These are phyloP conservation scores for Mycena filopes DNA, from an alignment of 768 basidiomycete genomes.

Conservation along the genomic window DNA sequence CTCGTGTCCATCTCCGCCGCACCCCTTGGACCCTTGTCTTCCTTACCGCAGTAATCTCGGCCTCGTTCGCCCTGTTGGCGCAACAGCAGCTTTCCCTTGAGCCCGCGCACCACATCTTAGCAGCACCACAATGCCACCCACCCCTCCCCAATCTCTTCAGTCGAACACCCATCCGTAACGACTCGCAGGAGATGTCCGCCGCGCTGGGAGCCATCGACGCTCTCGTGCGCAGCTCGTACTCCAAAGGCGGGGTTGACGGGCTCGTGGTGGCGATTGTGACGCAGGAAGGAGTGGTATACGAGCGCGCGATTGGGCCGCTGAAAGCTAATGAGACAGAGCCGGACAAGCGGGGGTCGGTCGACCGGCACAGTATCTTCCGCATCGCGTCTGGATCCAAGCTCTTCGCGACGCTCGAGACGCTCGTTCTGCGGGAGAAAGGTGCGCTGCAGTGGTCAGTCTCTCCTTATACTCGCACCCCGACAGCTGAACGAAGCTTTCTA, in stretches of 20 bases:
- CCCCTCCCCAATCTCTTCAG: conserved; percentile 26
- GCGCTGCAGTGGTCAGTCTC: conserved; percentile 35
- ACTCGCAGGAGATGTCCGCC: conserved; percentile 8
- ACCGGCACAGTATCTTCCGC: conserved; percentile 34
- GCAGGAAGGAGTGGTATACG: conserved; percentile 35
- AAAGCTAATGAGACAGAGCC: conserved; percentile 38
- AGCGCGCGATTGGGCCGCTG: conserved; percentile 34
- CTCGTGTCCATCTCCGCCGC: too few relatives aligned
- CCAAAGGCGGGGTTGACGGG: conserved; percentile 37
- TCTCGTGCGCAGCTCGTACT: conserved; percentile 12
- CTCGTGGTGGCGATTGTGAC: conserved; percentile 40
- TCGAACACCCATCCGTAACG: conserved; percentile 11
- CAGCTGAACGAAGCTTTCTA: neutral
- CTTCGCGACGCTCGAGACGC: conserved; percentile 38
- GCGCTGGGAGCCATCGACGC: conserved; percentile 20
- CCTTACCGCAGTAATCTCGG: conserved; percentile 14
- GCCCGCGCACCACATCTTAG: neutral
- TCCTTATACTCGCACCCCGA: neutral
- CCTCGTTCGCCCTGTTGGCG: neutral
- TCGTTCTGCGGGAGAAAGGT: conserved; percentile 38
- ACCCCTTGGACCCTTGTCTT: conserved; percentile 11
- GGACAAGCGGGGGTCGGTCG: conserved; percentile 18
- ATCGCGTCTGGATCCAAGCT: conserved; percentile 42
- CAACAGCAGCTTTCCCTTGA: neutral
- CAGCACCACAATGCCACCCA: conserved; percentile 18